A percentile compares a stretch with the other conserved stretches of the same genome.
phyloP scores from a whole-genome alignment of 1,284 basidiomycete genomes.

The Ceratobasidium sp. region DNA sequence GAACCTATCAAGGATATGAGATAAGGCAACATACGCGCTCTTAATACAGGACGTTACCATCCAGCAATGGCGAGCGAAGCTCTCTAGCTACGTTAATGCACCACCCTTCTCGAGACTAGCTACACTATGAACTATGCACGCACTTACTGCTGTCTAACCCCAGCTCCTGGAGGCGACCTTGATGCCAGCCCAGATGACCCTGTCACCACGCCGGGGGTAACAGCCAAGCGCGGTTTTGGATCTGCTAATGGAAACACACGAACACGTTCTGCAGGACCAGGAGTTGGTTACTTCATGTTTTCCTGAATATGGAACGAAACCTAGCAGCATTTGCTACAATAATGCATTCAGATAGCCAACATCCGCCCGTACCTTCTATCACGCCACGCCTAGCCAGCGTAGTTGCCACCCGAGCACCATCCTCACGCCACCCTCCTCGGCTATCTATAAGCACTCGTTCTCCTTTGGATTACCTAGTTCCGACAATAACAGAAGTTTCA shows the following conservation, averaged over 20 bases:
- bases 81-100: constrained; percentile 10
- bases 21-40: too few relatives aligned
- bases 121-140: not conserved
- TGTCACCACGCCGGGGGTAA: not conserved
- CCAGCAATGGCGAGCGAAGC: too few relatives aligned
- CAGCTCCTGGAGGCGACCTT: constrained; percentile 15
- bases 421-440: not conserved
- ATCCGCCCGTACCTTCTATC: not conserved
- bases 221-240: not conserved
- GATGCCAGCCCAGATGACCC: constrained; percentile 32
- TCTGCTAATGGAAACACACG: not conserved
- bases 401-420: not conserved
- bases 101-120: constrained; percentile 17
- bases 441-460: not conserved
- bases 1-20: too few relatives aligned
- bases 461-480: not conserved
- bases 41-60: too few relatives aligned
- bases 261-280: not conserved
- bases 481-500: not conserved
- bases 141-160: constrained; percentile 8
- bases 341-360: not conserved
- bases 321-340: not conserved
- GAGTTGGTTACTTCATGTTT: constrained; percentile 3
- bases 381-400: not conserved
- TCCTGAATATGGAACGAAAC: not conserved